phyloP scores from a whole-genome alignment of 106 monocot genomes.

The Dioscorea alata region DNA sequence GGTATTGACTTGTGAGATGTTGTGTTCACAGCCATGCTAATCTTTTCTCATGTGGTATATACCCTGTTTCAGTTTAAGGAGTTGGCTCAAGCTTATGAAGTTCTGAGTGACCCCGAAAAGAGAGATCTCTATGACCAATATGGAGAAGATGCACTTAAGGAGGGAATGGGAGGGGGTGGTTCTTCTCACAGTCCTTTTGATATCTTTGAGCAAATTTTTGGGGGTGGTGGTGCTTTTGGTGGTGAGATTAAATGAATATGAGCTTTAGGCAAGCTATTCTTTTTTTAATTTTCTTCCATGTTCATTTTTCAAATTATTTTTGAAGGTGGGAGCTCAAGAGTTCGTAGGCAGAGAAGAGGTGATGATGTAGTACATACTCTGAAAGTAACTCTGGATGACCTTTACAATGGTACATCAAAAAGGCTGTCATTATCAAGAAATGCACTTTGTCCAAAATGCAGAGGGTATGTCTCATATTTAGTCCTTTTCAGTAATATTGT shows the following conservation, averaged over 20 bases:
- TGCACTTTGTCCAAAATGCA: conserved; percentile 61
- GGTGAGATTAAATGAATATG: conserved; percentile 12
- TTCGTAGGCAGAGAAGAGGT: conserved; percentile 48
- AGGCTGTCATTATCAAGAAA: conserved; percentile 58
- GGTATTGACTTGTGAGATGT: background rate
- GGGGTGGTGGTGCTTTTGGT: conserved; percentile 32
- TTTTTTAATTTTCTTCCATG: too few species aligned
- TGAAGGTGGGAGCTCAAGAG: conserved; percentile 43
- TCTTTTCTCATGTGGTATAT: background rate
- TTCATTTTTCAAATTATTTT: too few species aligned
- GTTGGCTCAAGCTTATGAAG: conserved; percentile 54
- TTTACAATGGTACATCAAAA: conserved; percentile 63
- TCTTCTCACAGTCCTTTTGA: conserved; percentile 41
- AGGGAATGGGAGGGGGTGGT: conserved; percentile 53
- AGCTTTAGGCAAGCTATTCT: too few species aligned
- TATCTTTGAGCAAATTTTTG: conserved; percentile 40
- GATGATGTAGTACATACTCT: conserved; percentile 59
- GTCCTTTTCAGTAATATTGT: background rate
- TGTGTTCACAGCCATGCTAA: background rate
- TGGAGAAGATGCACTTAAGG: conserved; percentile 64
- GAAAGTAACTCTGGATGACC: conserved; percentile 62
- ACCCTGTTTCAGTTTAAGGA: conserved; percentile 41
- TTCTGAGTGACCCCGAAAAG: conserved; percentile 63
- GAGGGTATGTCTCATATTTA: conserved; percentile 35
- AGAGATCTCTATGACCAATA: conserved; percentile 56